These are phyloP conservation scores for Trametes cingulata DNA, from an alignment of 768 basidiomycete genomes.

Conservation along the genomic window DNA sequence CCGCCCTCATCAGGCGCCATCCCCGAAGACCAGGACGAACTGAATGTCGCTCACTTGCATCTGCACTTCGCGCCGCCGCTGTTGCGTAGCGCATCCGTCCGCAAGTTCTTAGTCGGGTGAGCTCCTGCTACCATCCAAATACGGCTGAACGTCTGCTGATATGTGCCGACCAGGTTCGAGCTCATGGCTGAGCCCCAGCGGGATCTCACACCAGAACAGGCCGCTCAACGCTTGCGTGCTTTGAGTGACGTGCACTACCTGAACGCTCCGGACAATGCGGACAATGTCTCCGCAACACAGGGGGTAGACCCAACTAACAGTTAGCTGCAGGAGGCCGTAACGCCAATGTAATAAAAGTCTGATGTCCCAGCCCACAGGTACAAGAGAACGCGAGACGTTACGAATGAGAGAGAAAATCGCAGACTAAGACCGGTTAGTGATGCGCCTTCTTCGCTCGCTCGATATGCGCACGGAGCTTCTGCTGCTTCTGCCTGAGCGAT, in stretches of 20 bases:
- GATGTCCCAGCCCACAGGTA: not conserved
- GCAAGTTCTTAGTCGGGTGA: slow-evolving; percentile 90
- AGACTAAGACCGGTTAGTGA: slow-evolving; percentile 3
- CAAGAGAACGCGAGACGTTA: not conserved
- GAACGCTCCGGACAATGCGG: slow-evolving; percentile 16
- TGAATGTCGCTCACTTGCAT: slow-evolving; percentile 74
- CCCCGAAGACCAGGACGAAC: slow-evolving; percentile 41
- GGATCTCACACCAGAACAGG: slow-evolving; percentile 88
- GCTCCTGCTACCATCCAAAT: slow-evolving; percentile 27
- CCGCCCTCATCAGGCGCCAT: slow-evolving; percentile 37
- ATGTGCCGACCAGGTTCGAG: slow-evolving; percentile 62
- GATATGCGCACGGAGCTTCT: slow-evolving; percentile 73
- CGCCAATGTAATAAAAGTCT: not conserved
- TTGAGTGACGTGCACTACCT: slow-evolving; percentile 65
- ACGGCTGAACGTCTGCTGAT: slow-evolving; percentile 13
- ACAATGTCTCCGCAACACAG: slow-evolving; percentile 4
- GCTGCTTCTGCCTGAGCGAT: slow-evolving; percentile 79
- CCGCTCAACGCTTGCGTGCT: slow-evolving; percentile 62
- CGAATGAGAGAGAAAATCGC: not conserved
- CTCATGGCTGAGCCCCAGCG: slow-evolving; percentile 89
- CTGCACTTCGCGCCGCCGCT: slow-evolving; percentile 87
- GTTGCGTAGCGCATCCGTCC: slow-evolving; percentile 75
- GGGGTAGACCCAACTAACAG: slow-evolving; percentile 8
- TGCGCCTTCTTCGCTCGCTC: slow-evolving; percentile 60
- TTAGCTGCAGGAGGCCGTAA: not conserved